phyloP scores from a whole-genome alignment of 805 yeast genomes.

The Grigorovia humatica region DNA sequence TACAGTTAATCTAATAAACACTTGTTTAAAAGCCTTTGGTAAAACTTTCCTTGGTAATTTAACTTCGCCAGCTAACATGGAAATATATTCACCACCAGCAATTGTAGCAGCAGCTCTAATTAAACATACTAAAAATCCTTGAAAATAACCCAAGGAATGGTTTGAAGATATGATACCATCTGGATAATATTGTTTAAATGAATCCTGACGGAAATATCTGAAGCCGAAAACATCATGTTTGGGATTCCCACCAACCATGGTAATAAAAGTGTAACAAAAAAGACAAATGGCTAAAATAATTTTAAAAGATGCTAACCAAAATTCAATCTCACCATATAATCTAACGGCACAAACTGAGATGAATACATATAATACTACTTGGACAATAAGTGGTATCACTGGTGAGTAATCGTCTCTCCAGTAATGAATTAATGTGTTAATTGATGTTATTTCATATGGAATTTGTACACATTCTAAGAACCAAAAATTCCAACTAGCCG shows the following conservation, averaged over 20 bases:
- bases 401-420: conserved; percentile 74
- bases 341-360: conserved; percentile 66
- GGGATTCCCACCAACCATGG: conserved; percentile 87
- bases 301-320: conserved; percentile 67
- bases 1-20: conserved; percentile 54
- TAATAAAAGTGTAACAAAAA: conserved; percentile 61
- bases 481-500: conserved; percentile 76
- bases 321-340: conserved; percentile 74
- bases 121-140: conserved; percentile 62
- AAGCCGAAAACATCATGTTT: conserved; percentile 51
- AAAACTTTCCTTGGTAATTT: conserved; percentile 57
- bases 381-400: conserved; percentile 57
- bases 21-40: conserved; percentile 72
- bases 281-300: conserved; percentile 66
- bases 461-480: conserved; percentile 64
- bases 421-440: conserved; percentile 64
- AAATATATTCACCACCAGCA: conserved; percentile 79
- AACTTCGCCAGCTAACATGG: conserved; percentile 81
- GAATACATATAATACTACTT: conserved; percentile 48
- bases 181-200: conserved; percentile 46
- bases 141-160: conserved; percentile 43
- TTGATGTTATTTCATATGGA: conserved; percentile 77
- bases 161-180: conserved; percentile 31
- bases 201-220: conserved; percentile 43
- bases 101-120: conserved; percentile 68